Base-by-base conservation (phyloP, 2,329 filamentous ascomycete genomes). In the Teratosphaeriaceae sp. region DNA sequence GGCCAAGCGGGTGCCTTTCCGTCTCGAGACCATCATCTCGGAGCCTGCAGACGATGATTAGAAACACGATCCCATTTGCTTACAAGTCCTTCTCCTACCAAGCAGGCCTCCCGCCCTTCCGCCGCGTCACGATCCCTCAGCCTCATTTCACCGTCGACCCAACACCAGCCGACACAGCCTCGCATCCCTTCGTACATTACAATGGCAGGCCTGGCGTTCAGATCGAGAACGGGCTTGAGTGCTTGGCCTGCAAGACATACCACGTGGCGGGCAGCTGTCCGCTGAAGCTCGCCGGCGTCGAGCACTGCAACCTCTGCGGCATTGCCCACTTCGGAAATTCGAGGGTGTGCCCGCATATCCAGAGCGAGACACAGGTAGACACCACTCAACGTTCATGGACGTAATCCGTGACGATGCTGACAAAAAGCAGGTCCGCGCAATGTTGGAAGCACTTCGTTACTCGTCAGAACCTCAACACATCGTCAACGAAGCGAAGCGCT, bases 261-360 rank as follows among this genome's bases (percentile, higher is more conserved):
- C 82, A 85, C 57, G 59, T 67, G 1, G 57, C 65, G 11, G 80
- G 80, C n/a, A 68, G 70, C 31, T 85, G 82, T 55, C 75, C 74
- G 8, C 64, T 84, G 23, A 82, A 80, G 57, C 50, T 70, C 4
- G 73, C 75, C 7, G 77, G 78, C 2, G 67, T 74, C 2, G 79
- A 84, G 53, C 64, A 74, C 51, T 86, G 82, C 60, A 74, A 74
- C 5, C 69, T 84, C 5, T 85, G 82, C 48, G 79, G 80, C 13
- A 69, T 78, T 18, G 75, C 77, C 1, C 80, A 84, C 55, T 77
- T 70, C 48, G 79, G 79, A 2, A 58, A 69, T 41, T 62, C 64
- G 1, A 69, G 75, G 23, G 72, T 70, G 7, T 86, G 82, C 55
- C 76, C 80, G 12, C 76, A 81, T 56, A 70, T 86, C 40, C 69